Conservation (phyloP, 805 yeast genomes). For the Candida sithepensis region DNA sequence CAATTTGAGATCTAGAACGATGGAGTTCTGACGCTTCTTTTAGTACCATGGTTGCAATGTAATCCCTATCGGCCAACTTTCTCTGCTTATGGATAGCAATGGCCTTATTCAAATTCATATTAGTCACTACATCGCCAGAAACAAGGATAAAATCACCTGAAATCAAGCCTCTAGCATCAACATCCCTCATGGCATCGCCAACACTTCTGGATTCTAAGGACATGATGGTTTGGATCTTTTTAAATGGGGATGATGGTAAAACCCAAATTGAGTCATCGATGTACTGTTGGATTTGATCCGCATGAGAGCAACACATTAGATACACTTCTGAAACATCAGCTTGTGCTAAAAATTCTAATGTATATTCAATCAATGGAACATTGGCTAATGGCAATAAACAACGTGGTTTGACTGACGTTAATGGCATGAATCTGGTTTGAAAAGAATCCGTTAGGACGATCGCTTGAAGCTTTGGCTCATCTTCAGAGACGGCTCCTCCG, state of each 20-base stretch:
- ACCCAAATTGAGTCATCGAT: constrained; percentile 73
- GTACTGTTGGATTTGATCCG: constrained; percentile 81
- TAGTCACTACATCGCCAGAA: constrained; percentile 94
- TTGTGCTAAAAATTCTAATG: constrained; percentile 87
- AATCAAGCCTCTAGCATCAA: constrained; percentile 86
- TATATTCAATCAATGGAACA: constrained; percentile 90
- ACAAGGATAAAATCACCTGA: constrained; percentile 86
- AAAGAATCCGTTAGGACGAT: constrained; percentile 92
- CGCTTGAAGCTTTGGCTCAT: constrained; percentile 81
- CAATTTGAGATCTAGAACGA: constrained; percentile 74
- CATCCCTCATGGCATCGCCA: constrained; percentile 96
- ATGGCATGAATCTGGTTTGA: constrained; percentile 88
- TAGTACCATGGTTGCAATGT: constrained; percentile 90
- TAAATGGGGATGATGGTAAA: constrained; percentile 71
- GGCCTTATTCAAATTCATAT: constrained; percentile 73
- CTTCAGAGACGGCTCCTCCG: constrained; percentile 32
- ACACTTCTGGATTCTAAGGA: constrained; percentile 86
- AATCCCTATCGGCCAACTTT: constrained; percentile 76
- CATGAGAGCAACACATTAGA: constrained; percentile 86
- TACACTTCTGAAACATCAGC: constrained; percentile 89
- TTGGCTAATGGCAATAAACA: constrained; percentile 91
- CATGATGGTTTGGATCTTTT: constrained; percentile 69
- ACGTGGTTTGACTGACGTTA: constrained; percentile 81
- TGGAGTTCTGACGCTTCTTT: constrained; percentile 82
- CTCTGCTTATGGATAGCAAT: constrained; percentile 70